Conservation (phyloP, 1,139 yeast species). For the Suzukiozyma palmioleophila region DNA sequence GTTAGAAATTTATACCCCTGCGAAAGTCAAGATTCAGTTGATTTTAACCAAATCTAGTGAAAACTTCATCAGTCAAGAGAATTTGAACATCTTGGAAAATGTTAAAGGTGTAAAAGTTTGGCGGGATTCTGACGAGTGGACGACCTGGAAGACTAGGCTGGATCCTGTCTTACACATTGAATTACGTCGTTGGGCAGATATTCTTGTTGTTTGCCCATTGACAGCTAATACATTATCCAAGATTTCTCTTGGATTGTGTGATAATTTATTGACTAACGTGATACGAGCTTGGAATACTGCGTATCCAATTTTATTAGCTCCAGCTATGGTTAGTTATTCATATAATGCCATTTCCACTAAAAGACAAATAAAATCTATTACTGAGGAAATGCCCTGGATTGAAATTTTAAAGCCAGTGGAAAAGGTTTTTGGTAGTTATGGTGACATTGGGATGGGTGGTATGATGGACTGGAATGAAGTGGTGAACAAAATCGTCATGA, state of each 20-base stretch:
- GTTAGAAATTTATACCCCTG: conserved; percentile 73
- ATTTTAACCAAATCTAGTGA: conserved; percentile 81
- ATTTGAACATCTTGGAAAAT: conserved; percentile 32
- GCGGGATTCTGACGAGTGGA: conserved; percentile 93
- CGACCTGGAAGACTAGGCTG: conserved; percentile 74
- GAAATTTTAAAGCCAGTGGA: conserved; percentile 88
- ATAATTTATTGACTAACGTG: conserved; percentile 81
- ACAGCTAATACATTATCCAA: conserved; percentile 92
- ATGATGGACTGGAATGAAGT: conserved; percentile 91
- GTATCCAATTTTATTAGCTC: conserved; percentile 83
- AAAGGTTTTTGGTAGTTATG: conserved; percentile 87
- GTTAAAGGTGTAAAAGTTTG: conserved; percentile 58
- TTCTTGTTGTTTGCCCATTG: conserved; percentile 80
- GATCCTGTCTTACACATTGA: conserved; percentile 94
- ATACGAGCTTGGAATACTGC: conserved; percentile 90
- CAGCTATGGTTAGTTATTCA: conserved; percentile 91
- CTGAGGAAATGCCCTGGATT: conserved; percentile 89
- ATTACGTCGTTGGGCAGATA: conserved; percentile 93
- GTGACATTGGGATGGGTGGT: conserved; percentile 94
- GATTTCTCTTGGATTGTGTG: conserved; percentile 84
- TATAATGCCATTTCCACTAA: conserved; percentile 85
- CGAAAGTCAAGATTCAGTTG: conserved; percentile 72
- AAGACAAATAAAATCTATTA: conserved; percentile 67
- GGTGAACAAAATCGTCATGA: conserved; percentile 76
- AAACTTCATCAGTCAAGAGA: conserved; percentile 66